Percentiles rank a stretch among this genome's conserved stretches.
Conservation (phyloP, 2,329 filamentous ascomycete genomes). For the Fragosphaeria purpurea region DNA sequence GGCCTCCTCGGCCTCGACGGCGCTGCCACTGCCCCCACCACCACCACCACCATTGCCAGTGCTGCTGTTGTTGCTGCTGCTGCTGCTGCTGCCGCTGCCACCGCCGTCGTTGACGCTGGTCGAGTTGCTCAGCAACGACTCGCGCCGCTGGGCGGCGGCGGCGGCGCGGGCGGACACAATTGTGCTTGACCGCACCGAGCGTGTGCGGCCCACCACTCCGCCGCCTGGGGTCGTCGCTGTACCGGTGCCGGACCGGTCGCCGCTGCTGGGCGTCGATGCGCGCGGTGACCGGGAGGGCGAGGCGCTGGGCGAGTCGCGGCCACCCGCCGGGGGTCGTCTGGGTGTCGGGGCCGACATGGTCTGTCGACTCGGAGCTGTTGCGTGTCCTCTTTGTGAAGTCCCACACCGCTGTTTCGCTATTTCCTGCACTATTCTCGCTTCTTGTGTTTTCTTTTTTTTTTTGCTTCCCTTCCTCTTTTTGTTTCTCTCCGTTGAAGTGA, state of each 20-base stretch:
- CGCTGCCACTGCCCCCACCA: neutral
- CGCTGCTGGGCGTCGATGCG: constrained; percentile 34
- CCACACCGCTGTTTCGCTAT: too few relatives aligned
- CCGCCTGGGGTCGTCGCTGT: constrained; percentile 31
- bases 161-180: constrained; percentile 59
- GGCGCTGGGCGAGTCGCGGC: constrained; percentile 24
- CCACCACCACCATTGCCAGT: constrained; percentile 1
- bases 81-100: constrained; percentile 8
- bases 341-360: constrained; percentile 40
- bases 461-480: neutral
- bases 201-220: constrained; percentile 40
- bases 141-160: constrained; percentile 51
- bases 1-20: constrained; percentile 51
- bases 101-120: neutral
- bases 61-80: constrained; percentile 26
- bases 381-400: too few relatives aligned
- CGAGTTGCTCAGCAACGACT: constrained; percentile 31
- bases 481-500: too few relatives aligned
- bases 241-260: constrained; percentile 6
- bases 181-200: constrained; percentile 55
- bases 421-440: too few relatives aligned
- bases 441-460: neutral
- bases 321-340: constrained; percentile 42
- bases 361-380: too few relatives aligned
- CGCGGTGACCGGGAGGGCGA: constrained; percentile 30